A percentile compares a stretch with the other conserved stretches of the same genome.
Conservation (phyloP, 2,329 filamentous ascomycete species). For the Ascochyta pisi region DNA sequence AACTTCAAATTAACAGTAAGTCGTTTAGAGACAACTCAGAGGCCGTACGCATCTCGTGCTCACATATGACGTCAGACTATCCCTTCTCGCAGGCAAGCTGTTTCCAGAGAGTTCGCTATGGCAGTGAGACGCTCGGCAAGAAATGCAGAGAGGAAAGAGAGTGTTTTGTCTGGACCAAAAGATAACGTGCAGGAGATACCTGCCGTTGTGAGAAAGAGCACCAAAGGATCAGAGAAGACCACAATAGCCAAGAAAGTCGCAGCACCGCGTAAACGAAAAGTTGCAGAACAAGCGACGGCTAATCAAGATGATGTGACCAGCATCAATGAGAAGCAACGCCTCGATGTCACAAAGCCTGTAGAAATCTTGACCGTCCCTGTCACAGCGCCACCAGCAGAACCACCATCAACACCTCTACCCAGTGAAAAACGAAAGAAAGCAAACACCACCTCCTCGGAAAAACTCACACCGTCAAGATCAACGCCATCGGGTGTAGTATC, state of each 20-base stretch:
- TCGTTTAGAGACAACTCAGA: slow-evolving; percentile 54
- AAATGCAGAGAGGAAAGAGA: slow-evolving; percentile 44
- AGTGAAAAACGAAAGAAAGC: slow-evolving; percentile 34
- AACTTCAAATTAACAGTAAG: slow-evolving; percentile 10
- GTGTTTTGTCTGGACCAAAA: not conserved
- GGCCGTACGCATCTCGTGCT: not conserved
- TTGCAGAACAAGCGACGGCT: slow-evolving; percentile 1
- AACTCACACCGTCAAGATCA: slow-evolving; percentile 46
- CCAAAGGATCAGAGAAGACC: not conserved
- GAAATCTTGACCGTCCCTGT: slow-evolving; percentile 3
- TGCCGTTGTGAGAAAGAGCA: not conserved
- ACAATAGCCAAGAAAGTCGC: slow-evolving; percentile 12
- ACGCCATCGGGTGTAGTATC: slow-evolving; percentile 55
- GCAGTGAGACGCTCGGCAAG: slow-evolving; percentile 61
- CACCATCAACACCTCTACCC: slow-evolving; percentile 41
- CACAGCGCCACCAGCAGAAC: slow-evolving; percentile 10
- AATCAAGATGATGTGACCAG: too few relatives aligned
- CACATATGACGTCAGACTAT: slow-evolving; percentile 31
- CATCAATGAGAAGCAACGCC: not conserved
- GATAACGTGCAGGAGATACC: not conserved
- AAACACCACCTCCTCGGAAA: slow-evolving; percentile 21
- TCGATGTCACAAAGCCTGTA: not conserved
- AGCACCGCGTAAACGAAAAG: slow-evolving; percentile 31
- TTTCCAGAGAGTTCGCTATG: slow-evolving; percentile 48
- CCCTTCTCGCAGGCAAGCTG: slow-evolving; percentile 7